Conservation (phyloP, 768 basidiomycete species). For the Russula ochroleuca region DNA sequence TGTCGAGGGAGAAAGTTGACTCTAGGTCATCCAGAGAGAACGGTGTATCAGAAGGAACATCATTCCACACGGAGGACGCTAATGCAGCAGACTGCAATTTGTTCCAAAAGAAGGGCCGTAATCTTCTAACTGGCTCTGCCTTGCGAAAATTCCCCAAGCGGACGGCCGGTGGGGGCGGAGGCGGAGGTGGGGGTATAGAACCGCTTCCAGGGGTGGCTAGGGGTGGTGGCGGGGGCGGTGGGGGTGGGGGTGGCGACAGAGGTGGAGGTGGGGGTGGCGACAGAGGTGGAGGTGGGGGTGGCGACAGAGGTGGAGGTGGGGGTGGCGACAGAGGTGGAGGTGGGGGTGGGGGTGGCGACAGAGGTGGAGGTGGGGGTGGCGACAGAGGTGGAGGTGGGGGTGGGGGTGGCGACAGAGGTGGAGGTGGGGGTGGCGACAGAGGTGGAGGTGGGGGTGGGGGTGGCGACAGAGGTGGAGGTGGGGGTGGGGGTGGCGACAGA, state of each 20-base stretch:
- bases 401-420: background rate
- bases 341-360: constrained; percentile 19
- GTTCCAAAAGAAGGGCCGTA: constrained; percentile 91
- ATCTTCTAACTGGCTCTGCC: constrained; percentile 48
- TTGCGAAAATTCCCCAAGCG: constrained; percentile 35
- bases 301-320: constrained; percentile 8
- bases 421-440: no score
- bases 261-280: no score
- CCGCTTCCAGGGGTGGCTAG: background rate
- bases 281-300: constrained; percentile 15
- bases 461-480: constrained; percentile 8
- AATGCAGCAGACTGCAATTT: constrained; percentile 52
- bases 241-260: constrained; percentile 4
- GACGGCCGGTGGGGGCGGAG: constrained; percentile 22
- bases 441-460: no score
- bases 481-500: constrained; percentile 10
- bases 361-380: constrained; percentile 8
- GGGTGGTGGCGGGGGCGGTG: background rate
- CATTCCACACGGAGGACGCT: constrained; percentile 65
- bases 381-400: constrained; percentile 3
- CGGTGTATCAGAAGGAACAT: constrained; percentile 40
- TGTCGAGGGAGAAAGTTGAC: constrained; percentile 63
- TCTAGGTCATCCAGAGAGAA: constrained; percentile 71
- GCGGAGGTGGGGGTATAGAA: constrained; percentile 4
- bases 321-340: no score